Conservation (phyloP, 768 basidiomycete species). For the Serpula lacrymans region DNA sequence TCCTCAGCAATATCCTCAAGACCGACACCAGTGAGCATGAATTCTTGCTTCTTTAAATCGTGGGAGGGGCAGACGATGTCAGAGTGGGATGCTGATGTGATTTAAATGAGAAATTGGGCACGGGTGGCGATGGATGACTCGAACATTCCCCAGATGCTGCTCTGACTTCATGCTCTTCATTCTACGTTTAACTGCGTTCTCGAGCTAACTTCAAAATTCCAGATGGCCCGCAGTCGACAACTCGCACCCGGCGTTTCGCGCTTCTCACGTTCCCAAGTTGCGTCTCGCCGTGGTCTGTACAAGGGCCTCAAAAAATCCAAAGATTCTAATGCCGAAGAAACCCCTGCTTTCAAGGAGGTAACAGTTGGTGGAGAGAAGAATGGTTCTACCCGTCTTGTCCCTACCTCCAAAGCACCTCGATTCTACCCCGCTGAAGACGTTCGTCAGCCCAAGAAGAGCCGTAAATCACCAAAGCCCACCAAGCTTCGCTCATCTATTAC, state of each 20-base stretch:
- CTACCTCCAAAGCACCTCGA: constrained; percentile 79
- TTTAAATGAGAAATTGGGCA: constrained; percentile 7
- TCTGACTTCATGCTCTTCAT: background rate
- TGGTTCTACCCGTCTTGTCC: constrained; percentile 82
- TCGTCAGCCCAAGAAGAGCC: constrained; percentile 84
- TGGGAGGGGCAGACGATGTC: background rate
- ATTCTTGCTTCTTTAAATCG: constrained; percentile 16
- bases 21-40: constrained; percentile 38
- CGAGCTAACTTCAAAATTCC: constrained; percentile 19
- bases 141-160: constrained; percentile 31
- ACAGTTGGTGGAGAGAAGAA: constrained; percentile 88
- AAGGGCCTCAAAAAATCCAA: constrained; percentile 82
- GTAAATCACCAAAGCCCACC: constrained; percentile 79
- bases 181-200: background rate
- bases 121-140: constrained; percentile 31
- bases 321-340: constrained; percentile 56
- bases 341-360: constrained; percentile 69
- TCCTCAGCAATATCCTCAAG: constrained; percentile 39
- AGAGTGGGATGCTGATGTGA: background rate
- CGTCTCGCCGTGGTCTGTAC: constrained; percentile 76
- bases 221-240: constrained; percentile 89
- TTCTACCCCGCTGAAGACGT: constrained; percentile 97
- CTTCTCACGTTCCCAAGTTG: constrained; percentile 79
- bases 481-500: constrained; percentile 84
- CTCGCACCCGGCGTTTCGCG: constrained; percentile 79